Base-by-base conservation (phyloP, 202 grass and related monocot species). In the Setaria italica region DNA sequence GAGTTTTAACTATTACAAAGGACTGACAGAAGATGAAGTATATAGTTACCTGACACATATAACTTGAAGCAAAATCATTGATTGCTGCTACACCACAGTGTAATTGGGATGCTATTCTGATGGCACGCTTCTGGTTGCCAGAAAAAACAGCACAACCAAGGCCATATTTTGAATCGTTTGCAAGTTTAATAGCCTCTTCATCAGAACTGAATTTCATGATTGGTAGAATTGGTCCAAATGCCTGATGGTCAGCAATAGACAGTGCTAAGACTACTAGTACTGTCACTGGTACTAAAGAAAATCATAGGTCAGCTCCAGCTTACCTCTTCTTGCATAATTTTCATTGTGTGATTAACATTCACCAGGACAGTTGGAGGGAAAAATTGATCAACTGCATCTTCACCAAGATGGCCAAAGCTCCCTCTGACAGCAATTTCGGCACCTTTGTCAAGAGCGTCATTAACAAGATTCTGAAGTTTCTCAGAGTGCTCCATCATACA, bases 271-370 rank as follows among this genome's bases (percentile, higher is more conserved):
- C 45, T 69, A 78, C 49, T 20, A 35, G 6, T 14, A 48, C 19
- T 34, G 73, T 1, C 12, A 62, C 19, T 50, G n/a, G 32, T 66
- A 51, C 16, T 46, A 66, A 70, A 74, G 11, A 9, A 73, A 66
- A 58, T 21, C 14, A 76, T 45, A 6, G 32, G 19, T 67, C 9
- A 0, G 8, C 21, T 76, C 72, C 34, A 78, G 34, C 59, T 6
- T 94, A 99, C 96, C 93, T 99, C 96, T 83, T 95, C 96, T 79
- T 94, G 96, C 96, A 99, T 99, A 60, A 95, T 85, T 83, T 92
- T 94, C 96, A 99, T 99, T 34, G 88, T 90, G 76, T 99, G 93
- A 64, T 99, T 41, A 87, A 99, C 93, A 76, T 99, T 99, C 68
- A 95, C 91, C 58, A 99, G 77, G 34, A 99, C 93, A 88, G 96